Evolutionary conservation across 768 basidiomycete genomes (phyloP), one percentile per base, ranked within the genome.

Genomic region (Tulasnella calospora): DNA sequence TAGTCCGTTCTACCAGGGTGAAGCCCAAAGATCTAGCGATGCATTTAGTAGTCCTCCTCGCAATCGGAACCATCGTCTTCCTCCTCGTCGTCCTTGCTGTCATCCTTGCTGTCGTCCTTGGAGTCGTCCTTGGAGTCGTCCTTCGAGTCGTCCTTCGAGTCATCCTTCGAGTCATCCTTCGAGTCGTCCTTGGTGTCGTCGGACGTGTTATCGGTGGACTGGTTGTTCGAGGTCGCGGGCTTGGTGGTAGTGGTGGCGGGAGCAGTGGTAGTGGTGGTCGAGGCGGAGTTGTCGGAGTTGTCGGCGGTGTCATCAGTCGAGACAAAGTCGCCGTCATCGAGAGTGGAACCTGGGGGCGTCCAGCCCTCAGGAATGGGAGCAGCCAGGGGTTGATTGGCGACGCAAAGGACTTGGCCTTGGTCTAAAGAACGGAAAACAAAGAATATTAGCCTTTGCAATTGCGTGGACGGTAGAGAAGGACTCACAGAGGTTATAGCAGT

Each of bases 401-500:
- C 72, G 75, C 75, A 76, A 10, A 76, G 30, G 35, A 76, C 75
- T 23, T 76, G 15, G 17, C 75, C 75, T 19, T 74, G n/a, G 57
- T 76, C 44, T 38, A 74, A 7, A 4, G 44, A 1, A 51, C 5
- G 51, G 5, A 71, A 71, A 35, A 35, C 30, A 71, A 4, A n/a
- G 9, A 13, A 17, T 4, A 27, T 51, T 21, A 51, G 51, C 51
- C 5, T 33, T 8, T 33, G 70, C 35, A 6, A 44, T 33, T 5
- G 6, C 17, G 40, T 2, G 23, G 3, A 41, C 6, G 6, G 19
- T 19, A 41, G 1, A 19, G 27, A 41, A 0, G 21, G 10, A 41
- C 70, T 19, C 27, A 71, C 70, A 71, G 19, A 71, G 70, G 70
- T 71, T 71, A 3, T 23, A 73, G 76, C 76, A 77, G 35, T 70